Base-by-base conservation (phyloP, 768 basidiomycete genomes). In the Scleroderma bovista region DNA sequence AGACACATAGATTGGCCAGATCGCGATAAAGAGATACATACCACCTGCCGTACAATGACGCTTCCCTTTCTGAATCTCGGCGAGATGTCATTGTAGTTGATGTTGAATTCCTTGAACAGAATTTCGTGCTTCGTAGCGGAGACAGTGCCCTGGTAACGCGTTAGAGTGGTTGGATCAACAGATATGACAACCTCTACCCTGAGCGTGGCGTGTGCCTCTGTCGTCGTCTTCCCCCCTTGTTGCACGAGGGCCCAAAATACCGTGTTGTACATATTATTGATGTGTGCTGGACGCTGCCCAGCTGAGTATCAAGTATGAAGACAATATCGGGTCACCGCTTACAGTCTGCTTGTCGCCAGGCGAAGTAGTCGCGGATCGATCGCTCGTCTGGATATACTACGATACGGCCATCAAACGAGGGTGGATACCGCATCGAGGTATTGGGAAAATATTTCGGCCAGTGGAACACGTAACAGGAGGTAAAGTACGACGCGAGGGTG, bases 241-340 rank as follows among this genome's bases (percentile, higher is more conserved):
- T 85, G 84, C 0, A 98, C 82, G 31, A 99, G 78, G 0, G 93
- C 88, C 96, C 95, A 98, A 62, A 98, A 99, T 0, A 72, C 74
- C 1, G 96, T 97, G 61, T 99, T 99, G 71, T 98, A 94, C 20
- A 99, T 71, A 64, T 99, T 99, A 63, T 99, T 99, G 63, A 98
- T 87, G 63, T 99, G 96, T 0, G 96, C 94, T 97, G 64, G 20
- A 54, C 45, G 50, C 50, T 54, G 45, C 44, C 44, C 29, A 34
- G 57, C 52, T 51, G 22, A 58, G 29, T 43, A 13, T 24, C 45
- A 51, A 36, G 42, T n/a, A 22, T n/a, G 8, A 15, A 45, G n/a
- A 5, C 16, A 40, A 11, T 2, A 38, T 31, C 19, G 1, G 34
- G 19, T 12, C 41, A 11, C 3, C 19, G 70, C 91, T 52, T 60